Base-by-base conservation (phyloP, 2,329 filamentous ascomycete species). In the Xylaria sp. region DNA sequence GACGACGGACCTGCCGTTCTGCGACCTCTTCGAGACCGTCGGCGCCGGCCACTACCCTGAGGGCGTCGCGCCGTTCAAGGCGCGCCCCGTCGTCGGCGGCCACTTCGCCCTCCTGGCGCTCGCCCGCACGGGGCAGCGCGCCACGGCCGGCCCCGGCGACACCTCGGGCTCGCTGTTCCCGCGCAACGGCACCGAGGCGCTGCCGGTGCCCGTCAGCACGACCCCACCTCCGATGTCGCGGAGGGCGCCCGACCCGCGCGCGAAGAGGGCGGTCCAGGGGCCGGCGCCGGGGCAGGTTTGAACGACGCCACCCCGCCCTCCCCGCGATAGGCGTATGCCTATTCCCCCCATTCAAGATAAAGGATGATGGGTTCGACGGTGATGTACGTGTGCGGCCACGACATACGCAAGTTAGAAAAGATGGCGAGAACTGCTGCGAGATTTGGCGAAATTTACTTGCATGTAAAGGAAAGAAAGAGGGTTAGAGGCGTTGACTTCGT, bases 101-200 rank as follows among this genome's bases (percentile, higher is more conserved):
- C 86, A 89, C 71, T 91, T 88, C 74, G 84, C 87, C 1, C 83
- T 88, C 60, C 73, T 91, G 68, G 81, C 86, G 20, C 71, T 90
- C 13, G 50, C 46, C 8, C 51, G 53, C 42, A 65, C 63, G 1
- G 66, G 66, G 1, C 65, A 66, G 55, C 53, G 43, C 1, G 60
- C 60, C 2, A 39, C 24, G 4, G 56, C 63, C 0, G 43, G 48
- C 1, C 63, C 50, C 5, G 64, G 59, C 1, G 48, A 66, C 18
- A 65, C 63, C 2, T 43, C 55, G 5, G 64, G 64, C 1, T 66
- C 59, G 17, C 43, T 66, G 9, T 66, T 67, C 24, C 41, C 49
- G 9, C 56, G 38, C 52, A 59, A 66, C 21, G 61, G 60, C n/a
- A 60, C 60, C 1, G 49, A 60, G 19, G 52, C 61, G 7, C 42